Evolutionary conservation across 495 filamentous ascomycete species (phyloP), one percentile per base, ranked within the genome.

Genomic region (Sabuloglossum arenarium): DNA sequence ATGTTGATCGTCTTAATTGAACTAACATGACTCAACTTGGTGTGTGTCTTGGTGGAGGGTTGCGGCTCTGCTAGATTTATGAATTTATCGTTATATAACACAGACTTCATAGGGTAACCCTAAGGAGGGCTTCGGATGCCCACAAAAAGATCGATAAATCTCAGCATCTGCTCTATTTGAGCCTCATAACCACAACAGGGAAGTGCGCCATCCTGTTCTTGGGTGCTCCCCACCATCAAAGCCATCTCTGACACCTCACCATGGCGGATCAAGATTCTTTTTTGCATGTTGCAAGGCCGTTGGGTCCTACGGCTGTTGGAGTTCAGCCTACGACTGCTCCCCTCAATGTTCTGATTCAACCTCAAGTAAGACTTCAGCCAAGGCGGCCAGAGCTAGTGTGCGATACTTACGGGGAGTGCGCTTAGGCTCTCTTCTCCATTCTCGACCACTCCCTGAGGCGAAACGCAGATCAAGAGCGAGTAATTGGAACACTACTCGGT

Each of bases 401-500:
- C 12, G 4, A 19, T 29, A 3, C 47, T 51, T 51, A 14, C 53
- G 42, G 30, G 61, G 53, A 63, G 47, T 32, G 14, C 24, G 28
- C 52, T 28, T 51, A 95, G 86, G 88, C 91, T 54, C 78, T 98
- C 56, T 90, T 97, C 79, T 88, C 87, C 56, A 89, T 98, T 69
- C 81, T 98, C 65, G 91, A 98, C 70, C 91, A 98, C 71, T 90
- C 93, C 52, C 77, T 88, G 53, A 85, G 93, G 68, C 81, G 88
- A 58, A 86, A 91, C 64, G 77, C 81, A 54, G 85, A 89, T 66
- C 86, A 93, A 68, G 86, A 89, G 57, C 82, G 91, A 63, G 91
- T 97, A 55, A 97, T 98, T 64, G 91, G 91, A 64, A 94, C 91
- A 25, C 78, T 98, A 51, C 79, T 98, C 53, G 91, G 91, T 66